Base-by-base conservation (phyloP, 345 rosid species). In the Eucalyptus globulus region DNA sequence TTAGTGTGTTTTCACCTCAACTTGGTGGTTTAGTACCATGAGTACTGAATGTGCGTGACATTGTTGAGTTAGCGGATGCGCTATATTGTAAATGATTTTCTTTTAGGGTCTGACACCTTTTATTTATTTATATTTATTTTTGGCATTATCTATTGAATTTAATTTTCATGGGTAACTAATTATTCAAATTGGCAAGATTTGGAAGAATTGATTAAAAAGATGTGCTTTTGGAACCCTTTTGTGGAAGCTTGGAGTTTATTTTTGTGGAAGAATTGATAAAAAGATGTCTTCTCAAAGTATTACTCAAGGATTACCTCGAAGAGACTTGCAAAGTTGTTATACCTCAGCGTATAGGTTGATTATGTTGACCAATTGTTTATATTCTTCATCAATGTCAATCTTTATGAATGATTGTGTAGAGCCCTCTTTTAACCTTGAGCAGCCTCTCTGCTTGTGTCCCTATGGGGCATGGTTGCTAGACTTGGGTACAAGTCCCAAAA, bases 271-370 rank as follows among this genome's bases (percentile, higher is more conserved):
- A 51, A 51, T 51, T 16, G 54, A 51, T 16, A 51, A 16, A 51
- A 51, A 50, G 3, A 51, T 49, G 99, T 96, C 86, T 97, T 98
- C 87, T 96, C 97, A 2, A 98, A 95, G 95, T 97, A 96, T 83
- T 98, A 97, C 94, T 92, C 97, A 7, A 95, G 97, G 92, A 96
- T 98, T 90, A 95, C 94, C 72, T 90, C 94, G 94, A 94, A 94
- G 94, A 98, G 99, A 92, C 93, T 97, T 86, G 96, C 99, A 43
- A 96, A 96, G 90, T 91, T 98, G 87, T 88, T 98, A 93, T 98
- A 98, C 91, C 95, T 97, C 80, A 95, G 94, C 92, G 56, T 95
- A 83, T 94, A 92, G 97, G 98, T 96, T 56, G 90, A 34, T 44
- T 87, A 47, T 89, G 58, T 31, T 53, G 67, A 54, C 11, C 76